Evolutionary conservation across 257 asterid species (phyloP), one percentile per base, ranked within the genome.

Genomic region (Solanum neorickii): DNA sequence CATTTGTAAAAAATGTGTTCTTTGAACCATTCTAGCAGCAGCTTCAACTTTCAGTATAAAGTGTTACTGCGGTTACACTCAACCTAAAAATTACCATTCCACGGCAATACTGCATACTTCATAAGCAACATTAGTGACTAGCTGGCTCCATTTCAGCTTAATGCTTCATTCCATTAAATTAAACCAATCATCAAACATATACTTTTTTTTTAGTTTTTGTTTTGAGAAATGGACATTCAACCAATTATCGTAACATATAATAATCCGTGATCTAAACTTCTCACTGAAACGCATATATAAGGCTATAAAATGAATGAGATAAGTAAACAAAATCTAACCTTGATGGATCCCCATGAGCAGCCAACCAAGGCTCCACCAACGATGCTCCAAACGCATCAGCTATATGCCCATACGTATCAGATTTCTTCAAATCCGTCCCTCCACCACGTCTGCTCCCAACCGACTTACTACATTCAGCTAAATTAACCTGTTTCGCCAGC

Each of bases 261-360:
- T 66, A 70, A 52, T 27, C 70, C 11, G 35, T 72, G 12, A 12
- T 23, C 69, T 29, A 12, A 27, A 83, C 72, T 44, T 46, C 15
- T 74, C 87, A n/a, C 82, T 10, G n/a, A 39, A 52, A 86, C 49
- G 60, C 37, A 88, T 18, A 33, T 87, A 82, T 11, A 85, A 70
- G 44, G 83, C 35, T 6, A 83, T 23, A 20, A 83, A 87, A 49
- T 65, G 33, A 86, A 29, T 46, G 73, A 88, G 77, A 37, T 31
- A 70, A 29, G 12, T 21, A 84, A 60, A 87, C 47, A 65, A 86
- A 86, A 86, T 86, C 91, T 83, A 86, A 96, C 99, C 99, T 95
- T 83, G 97, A 95, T 31, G 98, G 98, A 94, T 96, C 99, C n/a
- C 95, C 99, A 83, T 96, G 99, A 78, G 99, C 98, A 92, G 98